Evolutionary conservation across 176 grass and related monocot genomes (phyloP).

Genomic region (Sorghum bicolor): DNA sequence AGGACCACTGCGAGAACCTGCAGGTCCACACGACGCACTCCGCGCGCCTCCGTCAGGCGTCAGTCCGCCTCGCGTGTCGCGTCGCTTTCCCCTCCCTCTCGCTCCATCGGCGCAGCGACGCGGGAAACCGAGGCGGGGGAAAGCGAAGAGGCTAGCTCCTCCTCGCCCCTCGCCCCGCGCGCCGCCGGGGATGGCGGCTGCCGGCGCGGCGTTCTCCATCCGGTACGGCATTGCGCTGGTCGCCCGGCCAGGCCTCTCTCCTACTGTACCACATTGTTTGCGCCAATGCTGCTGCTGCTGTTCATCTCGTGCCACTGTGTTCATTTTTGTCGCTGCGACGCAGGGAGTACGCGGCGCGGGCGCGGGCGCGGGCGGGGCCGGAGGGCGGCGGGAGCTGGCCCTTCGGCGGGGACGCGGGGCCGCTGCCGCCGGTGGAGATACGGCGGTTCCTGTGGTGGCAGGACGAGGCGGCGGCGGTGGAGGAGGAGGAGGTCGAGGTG

Average conservation of each 20-base stretch:
- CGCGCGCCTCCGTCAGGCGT: neutral
- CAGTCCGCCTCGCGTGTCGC: neutral
- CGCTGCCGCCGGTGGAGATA: constrained; percentile 48
- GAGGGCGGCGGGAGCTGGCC: constrained; percentile 35
- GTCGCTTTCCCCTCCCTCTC: constrained; percentile 7
- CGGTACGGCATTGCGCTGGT: constrained; percentile 26
- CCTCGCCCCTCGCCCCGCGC: neutral
- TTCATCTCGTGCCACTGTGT: neutral
- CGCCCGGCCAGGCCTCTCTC: neutral
- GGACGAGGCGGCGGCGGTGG: constrained; percentile 32
- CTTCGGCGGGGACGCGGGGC: constrained; percentile 24
- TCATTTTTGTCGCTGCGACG: neutral
- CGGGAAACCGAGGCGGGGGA: neutral
- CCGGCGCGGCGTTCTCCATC: constrained; percentile 41
- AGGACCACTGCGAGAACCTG: neutral
- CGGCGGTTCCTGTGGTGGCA: constrained; percentile 47
- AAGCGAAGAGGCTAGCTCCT: too few relatives aligned
- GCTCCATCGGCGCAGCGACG: neutral
- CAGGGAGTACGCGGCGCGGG: constrained; percentile 37
- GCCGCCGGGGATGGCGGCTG: constrained; percentile 16
- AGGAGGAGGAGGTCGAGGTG: constrained; percentile 35
- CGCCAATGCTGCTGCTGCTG: neutral
- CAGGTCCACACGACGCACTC: neutral
- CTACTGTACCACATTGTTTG: neutral
- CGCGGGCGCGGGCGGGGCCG: constrained; percentile 9